Base-by-base conservation (phyloP, 2,329 filamentous ascomycete genomes). In the Bertia moriformis region DNA sequence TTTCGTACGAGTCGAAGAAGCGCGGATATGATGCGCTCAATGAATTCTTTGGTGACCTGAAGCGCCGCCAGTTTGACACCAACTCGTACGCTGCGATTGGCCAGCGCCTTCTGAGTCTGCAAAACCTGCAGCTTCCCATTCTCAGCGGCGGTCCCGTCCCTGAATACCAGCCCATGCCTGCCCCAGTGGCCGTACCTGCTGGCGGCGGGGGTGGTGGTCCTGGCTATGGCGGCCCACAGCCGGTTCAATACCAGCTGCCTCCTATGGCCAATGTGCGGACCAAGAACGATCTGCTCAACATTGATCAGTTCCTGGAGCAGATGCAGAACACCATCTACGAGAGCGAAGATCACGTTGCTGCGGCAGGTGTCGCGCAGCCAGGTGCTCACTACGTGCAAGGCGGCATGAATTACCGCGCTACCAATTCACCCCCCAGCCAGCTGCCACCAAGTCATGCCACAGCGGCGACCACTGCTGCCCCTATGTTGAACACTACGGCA, bases 241-340 rank as follows among this genome's bases (percentile, higher is more conserved):
- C 51, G 60, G 69, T 46, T 58, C 63, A 88, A 52, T 94, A 95
- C 62, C 85, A 86, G 45, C 69, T 95, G 42, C 85, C 91, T 40
- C 78, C 87, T 7, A 86, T 93, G 66, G 78, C 78, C 37, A 93
- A 87, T 51, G 71, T 93, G 41, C 79, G 89, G 53, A 95, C 88
- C 38, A 94, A 96, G 71, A 87, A 78, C 56, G 91, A 98, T 56
- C 69, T 98, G 33, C 67, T 93, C 56, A 87, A 93, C 56, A 88
- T 96, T 52, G 91, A 96, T 57, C 83, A 87, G 53, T 84, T 96
- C 57, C 73, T 98, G 40, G 87, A 94, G 61, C 86, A 95, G 61
- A 89, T 96, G 69, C 88, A 95, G 61, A 79, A 82, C 46, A 95
- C 89, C 36, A 86, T 96, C 38, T 96, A 96, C 55, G 91, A 96